Percentiles rank a stretch among this genome's conserved stretches.
Conservation (phyloP, 352 stramenopile genomes). For the Phytophthora fragariaefolia region DNA sequence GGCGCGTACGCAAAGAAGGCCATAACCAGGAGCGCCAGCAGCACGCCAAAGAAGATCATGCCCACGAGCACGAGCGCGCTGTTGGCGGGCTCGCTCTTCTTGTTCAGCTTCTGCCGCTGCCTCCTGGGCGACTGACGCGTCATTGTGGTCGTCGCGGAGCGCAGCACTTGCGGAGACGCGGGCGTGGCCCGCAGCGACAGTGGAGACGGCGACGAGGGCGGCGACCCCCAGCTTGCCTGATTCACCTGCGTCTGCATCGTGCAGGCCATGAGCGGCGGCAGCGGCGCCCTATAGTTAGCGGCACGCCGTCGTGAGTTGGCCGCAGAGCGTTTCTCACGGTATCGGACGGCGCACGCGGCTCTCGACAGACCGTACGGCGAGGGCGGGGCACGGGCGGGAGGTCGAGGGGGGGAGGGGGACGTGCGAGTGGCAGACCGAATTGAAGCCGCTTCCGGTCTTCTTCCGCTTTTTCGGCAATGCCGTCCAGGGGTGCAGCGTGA, state of each 20-base stretch:
- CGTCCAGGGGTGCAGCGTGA: background rate
- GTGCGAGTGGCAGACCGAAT: background rate
- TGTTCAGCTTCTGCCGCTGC: slow-evolving; percentile 12
- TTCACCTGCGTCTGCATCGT: slow-evolving; percentile 45
- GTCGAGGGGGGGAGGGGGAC: background rate
- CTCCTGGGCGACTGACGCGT: slow-evolving; percentile 5
- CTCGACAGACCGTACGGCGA: no score
- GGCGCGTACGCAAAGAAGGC: slow-evolving; percentile 86
- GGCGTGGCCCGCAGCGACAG: slow-evolving; percentile 34
- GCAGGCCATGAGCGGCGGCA: slow-evolving; percentile 30
- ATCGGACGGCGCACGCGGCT: no score
- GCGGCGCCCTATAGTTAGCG: slow-evolving; percentile 4
- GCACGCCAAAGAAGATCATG: slow-evolving; percentile 70
- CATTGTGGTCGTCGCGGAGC: background rate
- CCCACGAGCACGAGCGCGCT: slow-evolving; percentile 77
- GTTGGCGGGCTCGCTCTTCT: slow-evolving; percentile 49
- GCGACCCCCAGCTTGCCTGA: slow-evolving; percentile 30
- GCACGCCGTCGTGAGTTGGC: no score
- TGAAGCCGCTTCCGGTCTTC: background rate
- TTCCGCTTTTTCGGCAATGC: background rate
- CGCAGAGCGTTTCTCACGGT: no score
- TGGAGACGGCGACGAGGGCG: slow-evolving; percentile 24
- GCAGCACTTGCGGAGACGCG: slow-evolving; percentile 14
- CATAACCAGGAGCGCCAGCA: slow-evolving; percentile 73
- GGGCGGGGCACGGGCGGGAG: background rate